Conservation (phyloP, 352 stramenopile species). For the Phytopythium chamaehyphon region DNA sequence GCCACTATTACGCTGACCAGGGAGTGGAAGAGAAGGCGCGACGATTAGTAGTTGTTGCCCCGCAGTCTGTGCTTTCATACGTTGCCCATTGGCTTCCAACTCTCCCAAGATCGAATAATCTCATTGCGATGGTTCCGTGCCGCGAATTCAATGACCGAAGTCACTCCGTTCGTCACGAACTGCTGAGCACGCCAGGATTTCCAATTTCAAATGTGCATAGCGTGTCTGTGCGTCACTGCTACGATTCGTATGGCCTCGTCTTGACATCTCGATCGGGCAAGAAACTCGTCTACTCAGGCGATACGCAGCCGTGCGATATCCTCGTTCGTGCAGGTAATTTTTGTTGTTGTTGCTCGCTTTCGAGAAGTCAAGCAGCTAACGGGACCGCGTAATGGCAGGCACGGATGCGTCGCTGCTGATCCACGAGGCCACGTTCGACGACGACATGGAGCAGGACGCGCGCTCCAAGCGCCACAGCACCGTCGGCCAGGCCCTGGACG, state of each 20-base stretch:
- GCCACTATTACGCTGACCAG: slow-evolving; percentile 17
- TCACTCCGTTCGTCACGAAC: slow-evolving; percentile 14
- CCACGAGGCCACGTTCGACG: slow-evolving; percentile 97
- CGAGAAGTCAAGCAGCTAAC: background rate
- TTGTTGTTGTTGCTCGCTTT: background rate
- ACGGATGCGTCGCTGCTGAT: slow-evolving; percentile 86
- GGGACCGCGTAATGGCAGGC: slow-evolving; percentile 7
- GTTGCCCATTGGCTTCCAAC: slow-evolving; percentile 43
- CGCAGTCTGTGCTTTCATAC: slow-evolving; percentile 53
- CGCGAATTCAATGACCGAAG: slow-evolving; percentile 44
- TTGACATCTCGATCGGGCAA: slow-evolving; percentile 37
- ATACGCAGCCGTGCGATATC: slow-evolving; percentile 89
- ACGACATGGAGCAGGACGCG: slow-evolving; percentile 93
- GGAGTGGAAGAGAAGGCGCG: background rate
- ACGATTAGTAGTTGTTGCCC: slow-evolving; percentile 39
- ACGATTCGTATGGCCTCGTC: slow-evolving; percentile 75
- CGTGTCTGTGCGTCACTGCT: slow-evolving; percentile 78
- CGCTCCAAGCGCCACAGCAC: slow-evolving; percentile 93
- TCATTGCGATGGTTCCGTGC: slow-evolving; percentile 44
- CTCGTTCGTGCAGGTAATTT: slow-evolving; percentile 37
- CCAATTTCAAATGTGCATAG: slow-evolving; percentile 37
- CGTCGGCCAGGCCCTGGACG: slow-evolving; percentile 85
- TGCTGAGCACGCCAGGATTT: slow-evolving; percentile 29
- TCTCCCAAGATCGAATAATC: slow-evolving; percentile 3
- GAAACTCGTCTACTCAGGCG: slow-evolving; percentile 90